Evolutionary conservation across 768 basidiomycete species (phyloP).

Genomic region (Naganishia antarctica): DNA sequence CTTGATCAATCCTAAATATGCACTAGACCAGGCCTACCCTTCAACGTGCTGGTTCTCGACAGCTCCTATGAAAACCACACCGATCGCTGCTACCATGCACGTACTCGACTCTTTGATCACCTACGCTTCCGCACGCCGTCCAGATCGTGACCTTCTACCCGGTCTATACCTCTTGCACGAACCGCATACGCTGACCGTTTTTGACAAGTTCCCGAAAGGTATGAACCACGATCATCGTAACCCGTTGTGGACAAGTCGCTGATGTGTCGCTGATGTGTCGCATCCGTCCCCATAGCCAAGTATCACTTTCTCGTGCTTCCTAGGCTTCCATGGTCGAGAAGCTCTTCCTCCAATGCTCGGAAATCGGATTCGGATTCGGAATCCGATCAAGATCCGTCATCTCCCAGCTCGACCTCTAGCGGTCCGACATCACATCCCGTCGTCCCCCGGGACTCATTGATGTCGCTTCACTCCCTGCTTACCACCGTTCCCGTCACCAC

Average conservation of each 20-base stretch:
- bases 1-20: too few relatives aligned
- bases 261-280: too few relatives aligned
- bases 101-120: slow-evolving; percentile 2
- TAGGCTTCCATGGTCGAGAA: slow-evolving; percentile 50
- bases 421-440: slow-evolving; percentile 25
- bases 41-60: too few relatives aligned
- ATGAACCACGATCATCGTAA: not conserved
- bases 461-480: slow-evolving; percentile 31
- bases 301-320: slow-evolving; percentile 89
- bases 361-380: not conserved
- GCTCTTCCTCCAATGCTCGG: not conserved
- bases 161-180: slow-evolving; percentile 11
- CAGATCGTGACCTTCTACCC: not conserved
- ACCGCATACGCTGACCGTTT: slow-evolving; percentile 36
- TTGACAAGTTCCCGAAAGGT: slow-evolving; percentile 46
- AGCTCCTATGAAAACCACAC: too few relatives aligned
- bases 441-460: not conserved
- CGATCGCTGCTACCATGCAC: not conserved
- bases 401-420: not conserved
- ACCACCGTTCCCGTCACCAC: slow-evolving; percentile 36
- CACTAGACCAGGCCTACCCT: not conserved
- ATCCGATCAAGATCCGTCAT: not conserved
- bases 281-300: slow-evolving; percentile 54
- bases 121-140: not conserved
- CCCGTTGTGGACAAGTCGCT: not conserved